phyloP scores from a whole-genome alignment of 2,329 filamentous ascomycete species.

The Fusarium falciforme region DNA sequence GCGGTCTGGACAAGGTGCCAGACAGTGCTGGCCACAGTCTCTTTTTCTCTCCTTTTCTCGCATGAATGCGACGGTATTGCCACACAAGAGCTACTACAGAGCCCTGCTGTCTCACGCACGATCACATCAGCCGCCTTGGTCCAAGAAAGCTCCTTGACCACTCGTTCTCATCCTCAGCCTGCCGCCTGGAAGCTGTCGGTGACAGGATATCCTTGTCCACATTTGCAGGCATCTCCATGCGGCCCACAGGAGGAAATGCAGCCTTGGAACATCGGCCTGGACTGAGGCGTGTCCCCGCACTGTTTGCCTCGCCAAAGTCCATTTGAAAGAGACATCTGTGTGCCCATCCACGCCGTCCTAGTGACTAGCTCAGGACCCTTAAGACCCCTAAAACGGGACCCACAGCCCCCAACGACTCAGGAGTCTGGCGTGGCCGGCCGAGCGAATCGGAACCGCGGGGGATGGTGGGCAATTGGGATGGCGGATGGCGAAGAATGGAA shows the following conservation, averaged over 20 bases:
- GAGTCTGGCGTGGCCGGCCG: constrained; percentile 17
- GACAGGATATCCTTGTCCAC: constrained; percentile 20
- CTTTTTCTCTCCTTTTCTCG: constrained; percentile 3
- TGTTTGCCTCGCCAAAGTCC: constrained; percentile 37
- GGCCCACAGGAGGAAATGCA: constrained; percentile 12
- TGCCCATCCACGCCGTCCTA: not conserved
- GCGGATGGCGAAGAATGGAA: constrained; percentile 28
- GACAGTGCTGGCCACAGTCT: constrained; percentile 20
- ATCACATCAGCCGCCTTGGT: not conserved
- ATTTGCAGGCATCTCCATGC: constrained; percentile 10
- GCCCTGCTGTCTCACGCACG: not conserved
- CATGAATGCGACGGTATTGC: not conserved
- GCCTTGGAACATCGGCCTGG: constrained; percentile 17
- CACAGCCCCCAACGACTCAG: constrained; percentile 33
- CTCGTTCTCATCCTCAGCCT: constrained; percentile 21
- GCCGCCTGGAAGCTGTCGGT: constrained; percentile 28
- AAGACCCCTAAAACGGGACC: constrained; percentile 33
- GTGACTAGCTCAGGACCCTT: constrained; percentile 1
- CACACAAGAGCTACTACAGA: not conserved
- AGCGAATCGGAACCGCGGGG: constrained; percentile 33
- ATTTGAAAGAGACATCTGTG: constrained; percentile 8
- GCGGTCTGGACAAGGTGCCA: constrained; percentile 4
- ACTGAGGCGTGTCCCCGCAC: constrained; percentile 25
- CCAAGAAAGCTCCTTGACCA: constrained; percentile 4
- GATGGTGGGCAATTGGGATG: not conserved